Evolutionary conservation across 345 rosid species (phyloP).

Genomic region (Rubroshorea leprosula): DNA sequence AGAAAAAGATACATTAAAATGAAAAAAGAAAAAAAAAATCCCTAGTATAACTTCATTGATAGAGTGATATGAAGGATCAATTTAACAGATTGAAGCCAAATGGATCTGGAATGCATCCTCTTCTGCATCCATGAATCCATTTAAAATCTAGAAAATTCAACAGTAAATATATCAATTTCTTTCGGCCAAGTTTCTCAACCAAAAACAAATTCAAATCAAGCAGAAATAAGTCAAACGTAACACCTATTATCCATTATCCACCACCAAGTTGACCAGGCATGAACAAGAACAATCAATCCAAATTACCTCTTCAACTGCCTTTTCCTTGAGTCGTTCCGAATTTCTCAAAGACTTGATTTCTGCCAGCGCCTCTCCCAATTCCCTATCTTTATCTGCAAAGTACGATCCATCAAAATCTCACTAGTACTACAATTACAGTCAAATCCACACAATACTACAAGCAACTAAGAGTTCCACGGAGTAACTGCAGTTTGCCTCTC

Average conservation of each 20-base stretch:
- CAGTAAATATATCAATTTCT: too few relatives aligned
- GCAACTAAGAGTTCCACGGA: background rate
- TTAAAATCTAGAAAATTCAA: background rate
- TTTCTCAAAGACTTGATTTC: slow-evolving; percentile 79
- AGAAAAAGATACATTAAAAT: background rate
- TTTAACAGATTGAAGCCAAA: background rate
- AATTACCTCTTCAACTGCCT: slow-evolving; percentile 99
- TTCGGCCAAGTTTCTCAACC: too few relatives aligned
- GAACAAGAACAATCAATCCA: too few relatives aligned
- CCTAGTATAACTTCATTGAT: background rate
- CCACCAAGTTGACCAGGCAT: too few relatives aligned
- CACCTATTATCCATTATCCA: too few relatives aligned
- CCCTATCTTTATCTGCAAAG: slow-evolving; percentile 78
- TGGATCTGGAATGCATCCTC: background rate
- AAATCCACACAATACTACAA: background rate
- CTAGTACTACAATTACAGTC: background rate
- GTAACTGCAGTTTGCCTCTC: too few relatives aligned
- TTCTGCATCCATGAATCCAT: background rate
- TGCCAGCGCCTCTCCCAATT: slow-evolving; percentile 71
- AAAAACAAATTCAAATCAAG: too few relatives aligned
- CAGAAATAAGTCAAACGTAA: background rate
- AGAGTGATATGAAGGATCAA: background rate
- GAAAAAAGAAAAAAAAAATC: background rate
- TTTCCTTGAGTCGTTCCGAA: slow-evolving; percentile 79
- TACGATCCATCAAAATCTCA: background rate